Base-by-base conservation (phyloP, 2,329 filamentous ascomycete genomes). In the Ceratocystis eucalypticola region DNA sequence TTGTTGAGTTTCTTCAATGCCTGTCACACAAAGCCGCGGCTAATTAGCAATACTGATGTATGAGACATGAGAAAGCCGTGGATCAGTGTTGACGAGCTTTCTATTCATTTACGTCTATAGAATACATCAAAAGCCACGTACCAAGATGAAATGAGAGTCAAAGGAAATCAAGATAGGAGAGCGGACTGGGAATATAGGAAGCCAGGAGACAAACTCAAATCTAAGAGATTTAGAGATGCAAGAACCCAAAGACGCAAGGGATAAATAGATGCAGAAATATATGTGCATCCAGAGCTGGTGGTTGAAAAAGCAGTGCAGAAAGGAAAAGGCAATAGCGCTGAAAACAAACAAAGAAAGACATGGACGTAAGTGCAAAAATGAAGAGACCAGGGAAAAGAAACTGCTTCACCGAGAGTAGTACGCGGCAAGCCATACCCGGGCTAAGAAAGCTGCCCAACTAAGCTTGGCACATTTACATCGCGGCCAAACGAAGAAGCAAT, bases 311-410 rank as follows among this genome's bases (percentile, higher is more conserved):
- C 50, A 17, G 25, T 15, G 28, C 6, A 3, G 6, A 15, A 25
- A 30, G 4, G 3, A 57, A n/a, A 17, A 17, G 10, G 22, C 22
- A 30, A 3, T 8, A 33, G 7, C 10, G 53, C 25, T 15, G 12
- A 30, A 57, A 57, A 57, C 53, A 57, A 57, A 57, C 53, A 57
- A 30, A 50, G 37, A 10, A 22, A 50, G 48, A 50, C 48, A 55
- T 33, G 28, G 5, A n/a, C 17, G 22, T 12, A 30, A 22, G 30
- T 12, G 53, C 53, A n/a, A 57, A 41, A 41, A 12, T 41, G 3
- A 15, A 41, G 37, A 41, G 10, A 15, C 37, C 37, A 1, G 37
- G 10, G 4, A 41, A 41, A 15, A 41, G 37, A 41, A 41, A 41
- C 37, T 41, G 37, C 37, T 15, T 41, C 37, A 41, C 12, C 12